Evolutionary conservation across 1,284 basidiomycete species (phyloP), one percentile per base, ranked within the genome.

Genomic region (Ustilago trichophora): DNA sequence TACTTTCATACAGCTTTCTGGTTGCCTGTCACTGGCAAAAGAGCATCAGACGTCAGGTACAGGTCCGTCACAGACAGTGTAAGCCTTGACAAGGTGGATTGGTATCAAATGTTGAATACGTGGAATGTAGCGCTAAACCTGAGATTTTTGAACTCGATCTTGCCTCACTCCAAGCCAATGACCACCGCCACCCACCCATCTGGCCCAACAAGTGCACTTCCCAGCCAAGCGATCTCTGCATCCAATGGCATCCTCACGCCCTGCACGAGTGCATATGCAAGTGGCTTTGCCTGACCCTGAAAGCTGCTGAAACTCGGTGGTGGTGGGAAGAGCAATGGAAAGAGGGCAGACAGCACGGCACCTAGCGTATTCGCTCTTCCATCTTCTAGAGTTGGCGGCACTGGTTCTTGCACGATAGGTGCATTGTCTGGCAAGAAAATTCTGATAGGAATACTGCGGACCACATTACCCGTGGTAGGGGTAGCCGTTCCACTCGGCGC

Each of bases 171-270:
- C 21, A 69, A 31, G 26, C 60, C 66, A 40, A 69, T 64, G 5
- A 69, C 59, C 1, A 69, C 56, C 6, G 60, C 42, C 13, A 69
- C 52, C 94, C 94, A 98, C 7, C 95, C 95, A 78, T 98, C 95
- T 6, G 92, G 91, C 10, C 93, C 92, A 12, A 89, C 87, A 82
- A 97, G 84, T 72, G 91, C 93, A 11, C 91, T 89, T 12, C 92
- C 91, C 12, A 98, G 82, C 94, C 94, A 98, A 2, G 90, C 92
- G 77, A 98, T 86, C 77, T 97, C 93, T 2, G 92, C 86, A 38
- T 96, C 93, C 15, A 88, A 84, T 0, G 95, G 95, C 3, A 91
- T 83, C 3, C 87, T 82, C n/a, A 98, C 88, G 4, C 95, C 95
- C 80, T 97, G 93, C 15, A 94, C 85, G 42, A 97, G 82, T 0